Conservation (phyloP, 257 asterid genomes). For the Solanum piurae region DNA sequence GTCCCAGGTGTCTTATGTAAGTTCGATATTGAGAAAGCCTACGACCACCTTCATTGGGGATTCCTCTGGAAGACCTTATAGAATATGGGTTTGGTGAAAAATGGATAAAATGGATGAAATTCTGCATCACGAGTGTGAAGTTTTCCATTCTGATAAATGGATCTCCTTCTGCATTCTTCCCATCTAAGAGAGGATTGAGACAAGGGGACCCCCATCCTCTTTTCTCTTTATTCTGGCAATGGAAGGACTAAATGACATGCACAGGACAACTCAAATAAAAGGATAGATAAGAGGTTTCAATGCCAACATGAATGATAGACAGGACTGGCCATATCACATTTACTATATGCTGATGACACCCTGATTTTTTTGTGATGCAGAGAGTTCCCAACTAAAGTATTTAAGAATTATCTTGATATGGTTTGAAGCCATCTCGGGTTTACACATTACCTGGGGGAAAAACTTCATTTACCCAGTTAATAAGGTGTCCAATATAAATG, state of each 20-base stretch:
- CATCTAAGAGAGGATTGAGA: too few species aligned
- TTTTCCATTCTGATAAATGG: too few species aligned
- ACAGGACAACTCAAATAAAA: neutral
- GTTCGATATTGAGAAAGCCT: neutral
- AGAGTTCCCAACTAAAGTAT: neutral
- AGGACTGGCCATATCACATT: neutral
- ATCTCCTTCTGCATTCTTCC: too few species aligned
- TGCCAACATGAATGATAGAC: neutral
- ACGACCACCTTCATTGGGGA: neutral
- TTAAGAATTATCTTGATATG: neutral
- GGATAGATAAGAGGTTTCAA: neutral
- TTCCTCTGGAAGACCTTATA: neutral
- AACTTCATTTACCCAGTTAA: neutral
- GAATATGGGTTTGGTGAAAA: neutral
- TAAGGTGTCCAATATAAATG: neutral
- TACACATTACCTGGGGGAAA: neutral
- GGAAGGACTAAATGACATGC: neutral
- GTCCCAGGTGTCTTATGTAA: neutral
- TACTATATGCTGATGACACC: neutral
- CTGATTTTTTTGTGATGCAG: neutral
- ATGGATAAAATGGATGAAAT: too few species aligned
- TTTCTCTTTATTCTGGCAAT: neutral
- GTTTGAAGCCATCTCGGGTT: neutral
- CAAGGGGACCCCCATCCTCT: neutral
- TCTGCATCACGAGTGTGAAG: too few species aligned